phyloP scores from a whole-genome alignment of 2,329 filamentous ascomycete genomes.

The Pseudodiploospora longispora region DNA sequence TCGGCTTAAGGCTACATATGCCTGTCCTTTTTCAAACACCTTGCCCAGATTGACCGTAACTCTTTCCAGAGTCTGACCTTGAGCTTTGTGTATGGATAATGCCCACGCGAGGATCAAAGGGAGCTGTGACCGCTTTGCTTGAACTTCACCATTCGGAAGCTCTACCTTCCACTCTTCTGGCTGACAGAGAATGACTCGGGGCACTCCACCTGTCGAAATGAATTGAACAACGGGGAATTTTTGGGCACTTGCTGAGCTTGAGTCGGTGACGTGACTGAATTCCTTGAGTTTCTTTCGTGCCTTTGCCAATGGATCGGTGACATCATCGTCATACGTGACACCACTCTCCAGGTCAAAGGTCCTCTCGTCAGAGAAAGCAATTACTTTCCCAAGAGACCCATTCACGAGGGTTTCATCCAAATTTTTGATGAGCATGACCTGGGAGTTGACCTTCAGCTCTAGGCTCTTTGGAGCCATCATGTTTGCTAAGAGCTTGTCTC shows the following conservation, averaged over 20 bases:
- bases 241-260: slow-evolving; percentile 36
- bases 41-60: slow-evolving; percentile 90
- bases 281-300: slow-evolving; percentile 50
- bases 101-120: slow-evolving; percentile 96
- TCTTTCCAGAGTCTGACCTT: slow-evolving; percentile 86
- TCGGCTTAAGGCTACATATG: slow-evolving; percentile 91
- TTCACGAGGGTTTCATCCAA: slow-evolving; percentile 92
- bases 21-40: slow-evolving; percentile 95
- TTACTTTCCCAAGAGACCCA: slow-evolving; percentile 81
- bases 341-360: slow-evolving; percentile 31
- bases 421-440: slow-evolving; percentile 99
- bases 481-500: slow-evolving; percentile 72
- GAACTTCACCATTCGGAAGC: slow-evolving; percentile 87
- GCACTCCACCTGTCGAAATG: slow-evolving; percentile 63
- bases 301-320: slow-evolving; percentile 35
- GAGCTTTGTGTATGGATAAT: slow-evolving; percentile 94
- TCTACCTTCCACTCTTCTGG: slow-evolving; percentile 95
- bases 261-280: slow-evolving; percentile 34
- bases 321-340: slow-evolving; percentile 35
- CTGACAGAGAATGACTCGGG: slow-evolving; percentile 60
- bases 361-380: slow-evolving; percentile 31
- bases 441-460: slow-evolving; percentile 80
- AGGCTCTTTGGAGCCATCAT: slow-evolving; percentile 87
- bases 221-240: slow-evolving; percentile 84
- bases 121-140: slow-evolving; percentile 74